phyloP scores from a whole-genome alignment of 495 filamentous ascomycete genomes.

The Chlorociboria aeruginascens region DNA sequence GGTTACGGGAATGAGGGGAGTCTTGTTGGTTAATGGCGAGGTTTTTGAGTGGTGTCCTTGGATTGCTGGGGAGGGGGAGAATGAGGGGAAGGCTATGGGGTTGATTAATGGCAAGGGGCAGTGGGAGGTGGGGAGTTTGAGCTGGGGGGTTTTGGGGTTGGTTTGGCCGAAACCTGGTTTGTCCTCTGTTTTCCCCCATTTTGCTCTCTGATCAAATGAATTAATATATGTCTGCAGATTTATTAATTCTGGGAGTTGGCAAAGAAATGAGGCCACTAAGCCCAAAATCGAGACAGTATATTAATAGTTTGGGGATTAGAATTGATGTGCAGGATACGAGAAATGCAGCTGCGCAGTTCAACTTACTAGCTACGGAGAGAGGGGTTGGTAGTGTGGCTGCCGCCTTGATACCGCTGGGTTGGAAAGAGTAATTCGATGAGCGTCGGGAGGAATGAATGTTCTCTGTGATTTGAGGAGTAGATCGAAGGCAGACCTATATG shows the following conservation, averaged over 20 bases:
- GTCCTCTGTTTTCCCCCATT: background rate
- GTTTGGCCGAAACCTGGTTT: slow-evolving; percentile 86
- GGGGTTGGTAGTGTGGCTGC: slow-evolving; percentile 73
- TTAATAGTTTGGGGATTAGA: slow-evolving; percentile 70
- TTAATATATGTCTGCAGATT: slow-evolving; percentile 39
- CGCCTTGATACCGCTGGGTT: slow-evolving; percentile 78
- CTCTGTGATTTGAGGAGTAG: too few relatives aligned
- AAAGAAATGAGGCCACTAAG: slow-evolving; percentile 58
- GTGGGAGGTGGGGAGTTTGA: slow-evolving; percentile 61
- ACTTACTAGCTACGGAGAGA: slow-evolving; percentile 73
- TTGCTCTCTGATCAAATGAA: background rate
- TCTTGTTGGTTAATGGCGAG: slow-evolving; percentile 72
- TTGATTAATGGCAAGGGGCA: slow-evolving; percentile 67
- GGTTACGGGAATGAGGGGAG: slow-evolving; percentile 50
- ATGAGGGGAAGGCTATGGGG: slow-evolving; percentile 22
- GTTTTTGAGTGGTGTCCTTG: slow-evolving; percentile 83
- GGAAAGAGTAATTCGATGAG: slow-evolving; percentile 42
- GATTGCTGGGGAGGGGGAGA: slow-evolving; percentile 28
- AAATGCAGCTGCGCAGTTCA: slow-evolving; percentile 88
- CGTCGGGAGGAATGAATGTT: too few relatives aligned
- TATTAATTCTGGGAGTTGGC: slow-evolving; percentile 83
- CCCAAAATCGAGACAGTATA: slow-evolving; percentile 55
- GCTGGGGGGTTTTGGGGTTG: slow-evolving; percentile 64
- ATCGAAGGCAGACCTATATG: too few relatives aligned
- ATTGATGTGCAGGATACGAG: slow-evolving; percentile 86